Percentiles rank a stretch among this genome's conserved stretches.
Evolutionary conservation across 306 rosid genomes (phyloP).

Genomic region (Rubus idaeus): DNA sequence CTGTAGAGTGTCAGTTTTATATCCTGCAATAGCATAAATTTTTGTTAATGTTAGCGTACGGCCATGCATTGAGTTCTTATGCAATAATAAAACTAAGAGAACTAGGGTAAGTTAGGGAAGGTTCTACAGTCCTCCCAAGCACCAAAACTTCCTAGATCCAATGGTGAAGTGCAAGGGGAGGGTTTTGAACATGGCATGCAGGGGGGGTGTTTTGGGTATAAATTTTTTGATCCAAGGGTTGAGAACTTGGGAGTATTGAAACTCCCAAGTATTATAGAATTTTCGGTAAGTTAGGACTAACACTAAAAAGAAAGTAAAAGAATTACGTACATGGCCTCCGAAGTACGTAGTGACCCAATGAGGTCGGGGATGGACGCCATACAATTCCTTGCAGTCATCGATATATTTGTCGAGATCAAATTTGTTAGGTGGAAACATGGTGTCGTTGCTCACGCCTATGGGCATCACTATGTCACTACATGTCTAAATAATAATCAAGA

Average conservation of each 20-base stretch:
- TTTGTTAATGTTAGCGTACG: not conserved
- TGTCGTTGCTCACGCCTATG: conserved; percentile 10
- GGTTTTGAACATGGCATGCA: no score
- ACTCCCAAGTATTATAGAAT: no score
- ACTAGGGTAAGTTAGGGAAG: not conserved
- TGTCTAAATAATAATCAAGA: conserved; percentile 29
- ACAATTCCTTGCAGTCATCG: conserved; percentile 25
- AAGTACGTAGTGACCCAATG: conserved; percentile 61
- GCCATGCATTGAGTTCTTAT: not conserved
- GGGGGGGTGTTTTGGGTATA: no score
- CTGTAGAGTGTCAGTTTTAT: conserved; percentile 43
- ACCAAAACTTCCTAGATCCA: no score
- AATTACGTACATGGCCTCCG: conserved; percentile 65
- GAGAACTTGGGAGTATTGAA: no score
- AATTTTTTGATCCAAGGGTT: no score
- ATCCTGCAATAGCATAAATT: conserved; percentile 32
- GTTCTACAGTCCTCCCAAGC: no score
- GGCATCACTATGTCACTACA: conserved; percentile 55
- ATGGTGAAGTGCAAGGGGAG: no score
- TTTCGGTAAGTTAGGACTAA: not conserved
- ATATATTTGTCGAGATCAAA: conserved; percentile 1
- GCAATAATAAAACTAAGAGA: not conserved
- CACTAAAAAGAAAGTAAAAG: not conserved
- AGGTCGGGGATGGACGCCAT: conserved; percentile 59
- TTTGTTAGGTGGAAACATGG: conserved; percentile 48